Base-by-base conservation (phyloP, 2,329 filamentous ascomycete species). In the Camillea tinctor region DNA sequence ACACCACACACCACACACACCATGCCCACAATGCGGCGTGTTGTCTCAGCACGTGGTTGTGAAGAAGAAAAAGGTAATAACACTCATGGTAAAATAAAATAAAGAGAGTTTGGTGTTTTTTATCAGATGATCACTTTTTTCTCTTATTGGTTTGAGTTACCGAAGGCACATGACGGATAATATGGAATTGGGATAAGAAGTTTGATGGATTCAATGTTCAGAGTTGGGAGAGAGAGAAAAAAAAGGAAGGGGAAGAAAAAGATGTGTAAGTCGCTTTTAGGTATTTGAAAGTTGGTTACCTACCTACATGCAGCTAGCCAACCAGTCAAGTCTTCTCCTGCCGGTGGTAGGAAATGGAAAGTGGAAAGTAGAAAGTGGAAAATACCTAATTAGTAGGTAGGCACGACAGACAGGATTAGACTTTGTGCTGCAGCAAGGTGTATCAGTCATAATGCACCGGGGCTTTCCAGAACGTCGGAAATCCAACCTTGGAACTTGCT, bases 401-500 rank as follows among this genome's bases (percentile, higher is more conserved):
- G 48, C 48, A 50, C 48, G 26, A 20, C 20, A 4, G 19, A 54
- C 26, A 13, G 26, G 11, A 36, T 15, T 8, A n/a, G 26, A n/a
- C 21, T 23, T 30, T 17, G 17, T 64, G 61, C 61, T n/a, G n/a
- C n/a, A n/a, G n/a, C n/a, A n/a, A 62, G 56, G 56, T 62, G 56
- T 56, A 62, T 61, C 58, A 61, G 64, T 61, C 58, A 61, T 61
- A 62, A n/a, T 63, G 64, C 62, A 64, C 60, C 64, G 64, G n/a
- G n/a, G n/a, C n/a, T n/a, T n/a, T 57, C 60, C 52, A 60, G 52
- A 58, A 55, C 51, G 50, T 24, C 50, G 50, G 50, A n/a, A 52
- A 23, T 22, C 52, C 62, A 57, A 66, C 60, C 60, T 55, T 64
- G 55, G 57, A 13, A 17, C 36, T 40, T 6, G 3, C 9, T 17